Percentiles rank a stretch among this genome's conserved stretches.
These are phyloP conservation scores for Phytophthora hybrid DNA, from an alignment of 352 stramenopile species.

Conservation along the genomic window DNA sequence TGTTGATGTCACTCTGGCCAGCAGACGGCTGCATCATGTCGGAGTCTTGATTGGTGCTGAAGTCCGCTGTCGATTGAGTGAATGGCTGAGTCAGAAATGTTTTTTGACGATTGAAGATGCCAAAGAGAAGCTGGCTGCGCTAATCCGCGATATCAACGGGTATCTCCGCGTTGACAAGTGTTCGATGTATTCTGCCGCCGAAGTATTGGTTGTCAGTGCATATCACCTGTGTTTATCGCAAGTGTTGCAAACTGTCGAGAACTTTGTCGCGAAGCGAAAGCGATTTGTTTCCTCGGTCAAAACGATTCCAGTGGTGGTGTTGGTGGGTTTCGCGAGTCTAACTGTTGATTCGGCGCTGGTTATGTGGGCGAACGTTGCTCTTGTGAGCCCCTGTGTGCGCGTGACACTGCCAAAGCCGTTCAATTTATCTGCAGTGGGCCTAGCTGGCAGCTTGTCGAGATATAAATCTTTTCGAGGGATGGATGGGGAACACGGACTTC, in stretches of 20 bases:
- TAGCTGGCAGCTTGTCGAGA: background rate
- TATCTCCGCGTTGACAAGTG: background rate
- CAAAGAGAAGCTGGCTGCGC: background rate
- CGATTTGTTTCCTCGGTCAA: background rate
- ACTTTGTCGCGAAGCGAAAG: background rate
- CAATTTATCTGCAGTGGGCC: conserved; percentile 13
- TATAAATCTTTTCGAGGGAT: background rate
- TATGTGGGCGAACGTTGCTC: conserved; percentile 26
- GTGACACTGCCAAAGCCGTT: conserved; percentile 11
- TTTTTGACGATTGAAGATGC: background rate
- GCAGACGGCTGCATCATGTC: background rate
- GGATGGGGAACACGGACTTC: conserved; percentile 7
- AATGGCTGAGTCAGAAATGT: background rate
- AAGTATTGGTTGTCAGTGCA: background rate
- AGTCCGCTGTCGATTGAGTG: background rate
- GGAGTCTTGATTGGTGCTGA: background rate
- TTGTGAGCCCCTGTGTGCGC: conserved; percentile 16
- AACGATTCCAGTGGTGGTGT: background rate
- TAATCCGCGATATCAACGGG: background rate
- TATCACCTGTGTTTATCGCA: background rate
- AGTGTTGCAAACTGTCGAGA: background rate
- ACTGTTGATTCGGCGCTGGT: conserved; percentile 11
- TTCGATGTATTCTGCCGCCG: background rate
- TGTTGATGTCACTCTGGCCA: background rate
- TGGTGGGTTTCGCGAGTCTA: background rate